Evolutionary conservation across 2,329 filamentous ascomycete genomes (phyloP).

Genomic region (Aspergillus sp.): DNA sequence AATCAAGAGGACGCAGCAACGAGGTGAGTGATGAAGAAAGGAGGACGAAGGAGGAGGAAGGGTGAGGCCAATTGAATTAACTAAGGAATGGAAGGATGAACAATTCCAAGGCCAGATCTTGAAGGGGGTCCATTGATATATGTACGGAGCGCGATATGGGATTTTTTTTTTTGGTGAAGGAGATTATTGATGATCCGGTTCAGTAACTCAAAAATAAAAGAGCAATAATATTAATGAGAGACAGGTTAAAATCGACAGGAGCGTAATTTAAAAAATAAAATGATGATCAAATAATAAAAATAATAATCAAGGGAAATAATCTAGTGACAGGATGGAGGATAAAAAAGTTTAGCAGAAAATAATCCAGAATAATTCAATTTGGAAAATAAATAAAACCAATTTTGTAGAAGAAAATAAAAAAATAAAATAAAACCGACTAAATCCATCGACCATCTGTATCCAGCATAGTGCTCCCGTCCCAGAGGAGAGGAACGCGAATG

Average conservation of each 20-base stretch:
- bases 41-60: conserved; percentile 11
- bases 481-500: conserved; percentile 30
- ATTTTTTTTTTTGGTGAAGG: conserved; percentile 13
- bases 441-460: conserved; percentile 12
- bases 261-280: not conserved
- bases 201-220: not conserved
- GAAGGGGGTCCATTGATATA: conserved; percentile 33
- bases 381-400: conserved; percentile 9
- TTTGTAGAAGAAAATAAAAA: conserved; percentile 12
- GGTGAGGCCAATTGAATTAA: conserved; percentile 16
- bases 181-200: conserved; percentile 11
- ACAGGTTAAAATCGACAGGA: conserved; percentile 7
- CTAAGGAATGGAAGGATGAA: conserved; percentile 21
- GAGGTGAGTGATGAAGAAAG: conserved; percentile 5
- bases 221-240: conserved; percentile 7
- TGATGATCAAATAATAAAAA: conserved; percentile 3
- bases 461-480: conserved; percentile 33
- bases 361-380: conserved; percentile 6
- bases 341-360: conserved; percentile 5
- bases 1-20: conserved; percentile 3
- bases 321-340: conserved; percentile 8
- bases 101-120: conserved; percentile 22
- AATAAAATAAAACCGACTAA: conserved; percentile 9
- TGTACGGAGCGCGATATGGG: conserved; percentile 17
- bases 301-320: conserved; percentile 9